Evolutionary conservation across 495 filamentous ascomycete species (phyloP).

Genomic region (Halenospora varia): DNA sequence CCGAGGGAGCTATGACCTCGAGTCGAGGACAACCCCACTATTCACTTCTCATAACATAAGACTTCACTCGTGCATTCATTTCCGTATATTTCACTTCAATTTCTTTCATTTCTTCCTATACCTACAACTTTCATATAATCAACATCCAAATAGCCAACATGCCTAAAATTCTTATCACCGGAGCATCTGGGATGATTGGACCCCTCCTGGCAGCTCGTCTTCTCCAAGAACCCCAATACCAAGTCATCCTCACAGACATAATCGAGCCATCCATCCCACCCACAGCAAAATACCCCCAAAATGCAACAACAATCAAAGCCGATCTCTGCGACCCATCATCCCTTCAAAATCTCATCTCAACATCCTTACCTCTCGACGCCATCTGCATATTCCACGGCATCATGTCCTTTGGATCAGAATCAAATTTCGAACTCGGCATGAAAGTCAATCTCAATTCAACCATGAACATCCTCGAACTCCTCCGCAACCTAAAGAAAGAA

Average conservation of each 20-base stretch:
- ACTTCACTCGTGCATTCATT: too few relatives aligned
- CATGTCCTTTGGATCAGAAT: slow-evolving; percentile 76
- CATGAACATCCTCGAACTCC: slow-evolving; percentile 55
- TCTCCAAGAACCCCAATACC: slow-evolving; percentile 20
- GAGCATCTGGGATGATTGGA: slow-evolving; percentile 42
- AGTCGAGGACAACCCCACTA: neutral
- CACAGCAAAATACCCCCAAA: slow-evolving; percentile 46
- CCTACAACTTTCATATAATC: too few relatives aligned
- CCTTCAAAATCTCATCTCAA: slow-evolving; percentile 41
- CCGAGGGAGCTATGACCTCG: neutral
- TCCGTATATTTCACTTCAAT: too few relatives aligned
- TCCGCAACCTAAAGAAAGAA: slow-evolving; percentile 45
- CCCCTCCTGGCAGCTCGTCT: slow-evolving; percentile 31
- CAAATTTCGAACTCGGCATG: slow-evolving; percentile 69
- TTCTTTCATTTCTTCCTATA: too few relatives aligned
- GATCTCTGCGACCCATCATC: slow-evolving; percentile 57
- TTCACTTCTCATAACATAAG: too few relatives aligned
- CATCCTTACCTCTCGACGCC: slow-evolving; percentile 48
- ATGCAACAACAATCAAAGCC: slow-evolving; percentile 50
- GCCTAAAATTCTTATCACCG: slow-evolving; percentile 40
- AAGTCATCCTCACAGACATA: slow-evolving; percentile 22
- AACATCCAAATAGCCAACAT: too few relatives aligned
- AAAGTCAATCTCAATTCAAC: slow-evolving; percentile 73
- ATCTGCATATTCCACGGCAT: slow-evolving; percentile 82
- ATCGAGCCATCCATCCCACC: slow-evolving; percentile 40